Conservation (phyloP, 345 rosid species). For the Murraya koenigii region DNA sequence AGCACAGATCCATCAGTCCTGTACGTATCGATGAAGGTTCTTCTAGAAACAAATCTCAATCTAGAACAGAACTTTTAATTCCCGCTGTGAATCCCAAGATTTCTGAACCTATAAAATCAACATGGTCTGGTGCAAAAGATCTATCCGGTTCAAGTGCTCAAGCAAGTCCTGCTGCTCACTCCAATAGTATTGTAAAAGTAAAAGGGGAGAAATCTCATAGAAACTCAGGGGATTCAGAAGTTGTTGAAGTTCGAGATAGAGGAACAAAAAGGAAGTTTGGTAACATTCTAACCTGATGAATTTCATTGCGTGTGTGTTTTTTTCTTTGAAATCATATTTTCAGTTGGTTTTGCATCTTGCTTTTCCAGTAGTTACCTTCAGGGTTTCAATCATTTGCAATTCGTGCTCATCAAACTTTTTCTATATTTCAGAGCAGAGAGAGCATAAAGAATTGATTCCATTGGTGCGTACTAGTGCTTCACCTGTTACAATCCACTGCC, state of each 20-base stretch:
- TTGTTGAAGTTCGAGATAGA: constrained; percentile 39
- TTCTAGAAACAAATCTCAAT: constrained; percentile 25
- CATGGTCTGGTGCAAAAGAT: constrained; percentile 28
- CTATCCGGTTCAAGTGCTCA: constrained; percentile 23
- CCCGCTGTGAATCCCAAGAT: constrained; percentile 43
- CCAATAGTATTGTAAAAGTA: constrained; percentile 28
- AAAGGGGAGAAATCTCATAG: constrained; percentile 41
- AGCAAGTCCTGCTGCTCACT: constrained; percentile 18
- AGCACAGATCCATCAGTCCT: constrained; percentile 30
- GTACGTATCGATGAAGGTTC: constrained; percentile 25
- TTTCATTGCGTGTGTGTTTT: background rate
- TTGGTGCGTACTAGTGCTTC: constrained; percentile 52
- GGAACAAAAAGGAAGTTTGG: constrained; percentile 73
- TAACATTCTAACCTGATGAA: constrained; percentile 23
- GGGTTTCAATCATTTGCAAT: background rate
- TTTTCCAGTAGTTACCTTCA: background rate
- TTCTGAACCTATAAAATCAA: constrained; percentile 32
- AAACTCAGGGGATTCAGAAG: constrained; percentile 30
- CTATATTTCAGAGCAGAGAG: constrained; percentile 61
- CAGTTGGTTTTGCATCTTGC: background rate
- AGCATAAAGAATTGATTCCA: constrained; percentile 73
- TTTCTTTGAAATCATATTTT: background rate
- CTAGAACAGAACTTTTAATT: constrained; percentile 45
- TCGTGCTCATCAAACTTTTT: constrained; percentile 14
- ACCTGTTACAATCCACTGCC: constrained; percentile 48